These are phyloP conservation scores for Papiliotrema fonsecae DNA, from an alignment of 1,284 basidiomycete genomes.

Conservation along the genomic window DNA sequence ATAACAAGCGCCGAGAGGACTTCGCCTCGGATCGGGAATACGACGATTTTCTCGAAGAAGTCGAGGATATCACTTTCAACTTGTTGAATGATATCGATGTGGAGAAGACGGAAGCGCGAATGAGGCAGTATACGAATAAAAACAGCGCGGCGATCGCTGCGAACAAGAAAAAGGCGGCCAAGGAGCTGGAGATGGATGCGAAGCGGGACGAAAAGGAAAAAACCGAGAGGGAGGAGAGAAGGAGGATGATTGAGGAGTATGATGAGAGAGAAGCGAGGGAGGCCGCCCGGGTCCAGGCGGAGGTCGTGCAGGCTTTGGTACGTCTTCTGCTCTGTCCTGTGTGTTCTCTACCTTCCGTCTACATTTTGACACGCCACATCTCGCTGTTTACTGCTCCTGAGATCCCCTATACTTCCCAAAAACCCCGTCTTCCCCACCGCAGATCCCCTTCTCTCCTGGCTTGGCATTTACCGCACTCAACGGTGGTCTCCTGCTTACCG, in stretches of 20 bases:
- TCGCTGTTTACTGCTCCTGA: too few relatives aligned
- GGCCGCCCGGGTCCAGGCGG: conserved; percentile 43
- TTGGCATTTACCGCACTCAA: too few relatives aligned
- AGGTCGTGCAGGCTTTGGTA: conserved; percentile 74
- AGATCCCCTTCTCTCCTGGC: too few relatives aligned
- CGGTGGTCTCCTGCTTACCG: too few relatives aligned
- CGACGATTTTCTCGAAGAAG: conserved; percentile 94
- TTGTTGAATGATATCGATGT: conserved; percentile 87
- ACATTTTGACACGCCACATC: too few relatives aligned
- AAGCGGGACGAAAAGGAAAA: conserved; percentile 68
- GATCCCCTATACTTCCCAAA: too few relatives aligned
- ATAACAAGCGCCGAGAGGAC: conserved; percentile 89
- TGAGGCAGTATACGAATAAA: conserved; percentile 70
- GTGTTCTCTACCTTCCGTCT: not conserved
- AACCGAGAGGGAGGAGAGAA: conserved; percentile 60
- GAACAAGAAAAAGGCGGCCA: conserved; percentile 67
- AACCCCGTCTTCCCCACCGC: too few relatives aligned
- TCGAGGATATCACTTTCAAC: conserved; percentile 96
- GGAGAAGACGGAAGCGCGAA: conserved; percentile 75
- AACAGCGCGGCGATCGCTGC: conserved; percentile 75
- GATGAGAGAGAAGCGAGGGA: conserved; percentile 60
- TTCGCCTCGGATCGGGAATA: conserved; percentile 77
- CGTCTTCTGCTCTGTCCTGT: conserved; percentile 40
- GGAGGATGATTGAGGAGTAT: conserved; percentile 61
- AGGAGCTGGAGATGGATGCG: conserved; percentile 39